Conservation (phyloP, 2,329 filamentous ascomycete genomes). For the Calonectria crousiana region DNA sequence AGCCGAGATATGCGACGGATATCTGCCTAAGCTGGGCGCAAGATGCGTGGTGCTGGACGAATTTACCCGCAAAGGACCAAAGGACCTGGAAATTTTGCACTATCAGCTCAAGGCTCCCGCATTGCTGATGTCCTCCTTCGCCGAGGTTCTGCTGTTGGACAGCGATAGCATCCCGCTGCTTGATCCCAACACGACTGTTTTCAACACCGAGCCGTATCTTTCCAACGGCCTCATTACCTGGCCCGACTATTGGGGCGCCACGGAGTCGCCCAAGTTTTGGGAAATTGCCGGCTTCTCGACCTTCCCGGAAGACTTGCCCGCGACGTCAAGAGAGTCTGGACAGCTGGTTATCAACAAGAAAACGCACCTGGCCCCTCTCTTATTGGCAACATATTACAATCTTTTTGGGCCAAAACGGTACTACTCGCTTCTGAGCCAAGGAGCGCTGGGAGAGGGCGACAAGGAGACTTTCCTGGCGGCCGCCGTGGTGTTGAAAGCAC, state of each 20-base stretch:
- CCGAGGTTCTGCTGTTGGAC: constrained; percentile 25
- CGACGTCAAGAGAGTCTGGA: constrained; percentile 16
- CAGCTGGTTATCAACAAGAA: constrained; percentile 26
- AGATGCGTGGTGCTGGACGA: constrained; percentile 21
- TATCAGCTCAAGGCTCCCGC: constrained; percentile 24
- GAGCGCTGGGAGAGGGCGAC: constrained; percentile 25
- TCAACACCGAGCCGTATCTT: constrained; percentile 15
- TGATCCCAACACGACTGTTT: constrained; percentile 14
- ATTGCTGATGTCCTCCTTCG: constrained; percentile 23
- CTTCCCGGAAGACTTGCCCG: constrained; percentile 18
- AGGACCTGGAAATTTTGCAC: constrained; percentile 10
- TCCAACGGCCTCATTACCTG: constrained; percentile 18
- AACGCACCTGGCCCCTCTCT: constrained; percentile 13
- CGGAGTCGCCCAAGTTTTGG: constrained; percentile 25
- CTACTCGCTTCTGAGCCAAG: constrained; percentile 24
- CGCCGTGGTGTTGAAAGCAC: constrained; percentile 15
- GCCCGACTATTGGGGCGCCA: constrained; percentile 25
- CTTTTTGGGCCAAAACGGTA: constrained; percentile 18
- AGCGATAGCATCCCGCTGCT: constrained; percentile 28
- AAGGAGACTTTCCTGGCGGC: constrained; percentile 27
- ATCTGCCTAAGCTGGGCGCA: constrained; percentile 21
- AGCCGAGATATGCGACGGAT: constrained; percentile 13
- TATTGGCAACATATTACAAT: constrained; percentile 28
- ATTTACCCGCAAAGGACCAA: background rate
- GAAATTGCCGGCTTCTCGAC: constrained; percentile 13